Evolutionary conservation across 2,329 filamentous ascomycete genomes (phyloP), one percentile per base, ranked within the genome.

Genomic region (Apiospora phragmitis): DNA sequence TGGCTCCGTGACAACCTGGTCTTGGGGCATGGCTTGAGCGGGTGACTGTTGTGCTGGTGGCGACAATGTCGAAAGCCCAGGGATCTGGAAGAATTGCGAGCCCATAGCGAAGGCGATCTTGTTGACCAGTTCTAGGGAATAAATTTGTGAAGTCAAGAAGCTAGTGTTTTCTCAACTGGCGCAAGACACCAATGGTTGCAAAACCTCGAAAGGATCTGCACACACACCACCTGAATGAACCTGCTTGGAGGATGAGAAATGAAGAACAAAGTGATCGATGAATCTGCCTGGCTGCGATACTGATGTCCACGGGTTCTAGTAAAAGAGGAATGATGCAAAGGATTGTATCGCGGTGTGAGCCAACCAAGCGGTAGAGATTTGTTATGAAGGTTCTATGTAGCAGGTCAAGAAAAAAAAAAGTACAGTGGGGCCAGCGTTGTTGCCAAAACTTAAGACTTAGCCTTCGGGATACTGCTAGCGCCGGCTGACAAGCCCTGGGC

Each of bases 31-130:
- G 26, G 21, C 43, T 26, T 66, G 32, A 18, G 68, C 26, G 3
- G 49, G 47, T 47, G 42, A 24, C 49, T 62, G 55, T 38, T 69
- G 72, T 38, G 9, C 55, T 38, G 29, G 55, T 21, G 55, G 55
- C 9, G 71, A 74, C 26, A 74, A 71, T 12, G 74, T 74, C 67
- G 72, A 73, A 35, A 79, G 72, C 41, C 79, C 79, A 18, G 79
- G 79, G 62, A 80, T 80, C 59, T 76, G 72, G 68, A 76, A 72
- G 21, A 68, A 68, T 24, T 69, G 70, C 68, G 74, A 72, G 4
- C 68, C 71, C 76, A 77, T 78, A 12, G 51, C 70, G 68, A 68
- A 3, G 18, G 55, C 70, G 14, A 42, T 32, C 14, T 55, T 5
- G 26, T 18, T 16, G 16, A 32, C 29, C 18, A 21, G 16, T 26